Conservation (phyloP, 2,329 filamentous ascomycete species). For the Atkinsonella texensis region DNA sequence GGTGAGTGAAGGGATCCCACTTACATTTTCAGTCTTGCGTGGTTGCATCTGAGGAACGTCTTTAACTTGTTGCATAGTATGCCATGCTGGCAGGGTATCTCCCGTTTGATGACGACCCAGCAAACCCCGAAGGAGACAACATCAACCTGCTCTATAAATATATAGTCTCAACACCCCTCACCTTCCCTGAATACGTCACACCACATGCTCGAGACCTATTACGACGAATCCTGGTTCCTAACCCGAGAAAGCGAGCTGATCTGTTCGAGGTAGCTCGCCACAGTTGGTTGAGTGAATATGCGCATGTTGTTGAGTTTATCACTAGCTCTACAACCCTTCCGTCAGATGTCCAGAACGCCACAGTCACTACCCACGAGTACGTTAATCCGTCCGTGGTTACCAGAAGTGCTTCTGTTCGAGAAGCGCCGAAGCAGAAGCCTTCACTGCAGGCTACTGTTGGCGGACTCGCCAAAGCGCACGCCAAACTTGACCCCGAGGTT, state of each 20-base stretch:
- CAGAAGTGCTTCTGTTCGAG: slow-evolving; percentile 87
- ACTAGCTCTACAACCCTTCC: slow-evolving; percentile 88
- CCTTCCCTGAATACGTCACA: slow-evolving; percentile 97
- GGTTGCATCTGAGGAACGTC: no score
- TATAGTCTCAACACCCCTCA: slow-evolving; percentile 92
- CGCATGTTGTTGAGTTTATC: slow-evolving; percentile 93
- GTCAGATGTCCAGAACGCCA: slow-evolving; percentile 72
- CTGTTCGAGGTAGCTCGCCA: slow-evolving; percentile 94
- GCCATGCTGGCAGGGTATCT: slow-evolving; percentile 97
- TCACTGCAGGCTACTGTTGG: slow-evolving; percentile 37
- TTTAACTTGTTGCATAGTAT: slow-evolving; percentile 49
- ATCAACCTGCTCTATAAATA: slow-evolving; percentile 99
- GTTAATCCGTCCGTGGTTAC: slow-evolving; percentile 51
- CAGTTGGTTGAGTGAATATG: slow-evolving; percentile 95
- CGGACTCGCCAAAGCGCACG: slow-evolving; percentile 61
- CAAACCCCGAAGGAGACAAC: slow-evolving; percentile 96
- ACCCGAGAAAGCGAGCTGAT: slow-evolving; percentile 88
- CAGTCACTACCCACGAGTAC: slow-evolving; percentile 46
- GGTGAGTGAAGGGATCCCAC: slow-evolving; percentile 42
- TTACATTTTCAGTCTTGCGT: not conserved
- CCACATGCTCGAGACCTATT: slow-evolving; percentile 90
- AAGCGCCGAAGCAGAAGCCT: slow-evolving; percentile 60
- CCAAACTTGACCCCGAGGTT: slow-evolving; percentile 57
- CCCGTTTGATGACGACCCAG: slow-evolving; percentile 95
- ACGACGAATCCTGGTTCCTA: slow-evolving; percentile 85